Evolutionary conservation across 2,329 filamentous ascomycete genomes (phyloP), one percentile per base, ranked within the genome.

Genomic region (Mollisia scopiformis): DNA sequence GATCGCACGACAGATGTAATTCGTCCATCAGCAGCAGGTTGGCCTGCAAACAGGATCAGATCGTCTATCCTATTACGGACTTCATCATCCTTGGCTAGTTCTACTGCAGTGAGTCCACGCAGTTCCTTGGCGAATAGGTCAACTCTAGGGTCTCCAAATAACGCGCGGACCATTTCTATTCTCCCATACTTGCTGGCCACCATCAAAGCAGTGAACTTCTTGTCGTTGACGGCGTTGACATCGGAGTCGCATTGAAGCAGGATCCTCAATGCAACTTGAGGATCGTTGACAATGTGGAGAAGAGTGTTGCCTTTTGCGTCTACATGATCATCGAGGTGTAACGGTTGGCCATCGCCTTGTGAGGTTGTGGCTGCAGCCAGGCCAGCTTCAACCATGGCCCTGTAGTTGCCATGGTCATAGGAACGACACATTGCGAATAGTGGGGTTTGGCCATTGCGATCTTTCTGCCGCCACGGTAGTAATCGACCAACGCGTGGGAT

Each of bases 371-470:
- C 93, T 47, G 90, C 86, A 31, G 86, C 82, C 37, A 99, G 79
- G 4, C 91, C 95, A 62, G 88, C 85, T 66, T 91, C 88, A 0
- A 99, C 91, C 95, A 99, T 98, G 50, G 82, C 80, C 56, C 86
- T 85, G 75, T 99, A 99, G 68, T 93, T 84, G 1, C 88, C 83
- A 74, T 99, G 93, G 72, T 99, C 95, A 72, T 99, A 99, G 0
- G 93, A 98, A 68, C 95, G 87, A 74, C 93, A 98, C 1, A 98
- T 81, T 1, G 95, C 95, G 74, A 99, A 98, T 8, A 99, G 79
- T 1, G 95, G 96, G n/a, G 96, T 99, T 76, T 98, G 95, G 0
- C 95, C 95, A 72, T 98, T 97, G 74, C 93, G 96, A 75, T 99
- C 95, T 67, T 89, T 92, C 75, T 96, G 87, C 60, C 87, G 85